phyloP scores from a whole-genome alignment of 768 basidiomycete genomes.

The Mycena maculata region DNA sequence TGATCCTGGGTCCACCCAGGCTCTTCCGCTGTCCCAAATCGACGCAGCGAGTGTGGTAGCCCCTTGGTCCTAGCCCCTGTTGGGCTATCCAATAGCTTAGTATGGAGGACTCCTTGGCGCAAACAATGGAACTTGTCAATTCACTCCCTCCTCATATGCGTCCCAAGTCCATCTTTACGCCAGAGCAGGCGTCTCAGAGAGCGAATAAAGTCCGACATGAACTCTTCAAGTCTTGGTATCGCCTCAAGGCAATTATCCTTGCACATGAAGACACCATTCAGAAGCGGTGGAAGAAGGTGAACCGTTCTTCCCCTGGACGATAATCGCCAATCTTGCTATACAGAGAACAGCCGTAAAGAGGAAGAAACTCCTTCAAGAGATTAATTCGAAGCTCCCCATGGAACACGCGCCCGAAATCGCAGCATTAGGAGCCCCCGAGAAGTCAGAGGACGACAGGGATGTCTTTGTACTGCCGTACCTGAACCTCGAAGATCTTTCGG shows the following conservation, averaged over 20 bases:
- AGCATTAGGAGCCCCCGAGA: neutral
- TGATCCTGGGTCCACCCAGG: too few species aligned
- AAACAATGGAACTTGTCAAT: neutral
- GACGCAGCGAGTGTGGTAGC: too few species aligned
- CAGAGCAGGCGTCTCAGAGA: neutral
- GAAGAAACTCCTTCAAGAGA: neutral
- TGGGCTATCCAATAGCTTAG: too few species aligned
- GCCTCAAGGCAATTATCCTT: neutral
- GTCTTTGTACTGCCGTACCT: conserved; percentile 20
- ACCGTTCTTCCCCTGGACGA: neutral
- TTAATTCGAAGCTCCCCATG: neutral
- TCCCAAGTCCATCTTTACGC: conserved; percentile 1
- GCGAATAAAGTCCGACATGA: neutral
- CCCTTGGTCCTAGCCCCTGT: too few species aligned
- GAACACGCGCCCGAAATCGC: conserved; percentile 20
- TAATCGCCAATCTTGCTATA: neutral
- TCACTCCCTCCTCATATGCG: conserved; percentile 5
- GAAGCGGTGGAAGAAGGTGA: conserved; percentile 28
- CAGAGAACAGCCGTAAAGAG: conserved; percentile 15
- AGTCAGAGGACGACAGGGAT: neutral
- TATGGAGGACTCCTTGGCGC: too few species aligned
- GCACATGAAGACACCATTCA: conserved; percentile 23
- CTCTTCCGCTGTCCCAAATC: too few species aligned
- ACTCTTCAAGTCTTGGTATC: conserved; percentile 7
- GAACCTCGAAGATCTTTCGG: conserved; percentile 24